A percentile compares a stretch with the other conserved stretches of the same genome.
Evolutionary conservation across 2,329 filamentous ascomycete genomes (phyloP).

Genomic region (Monosporascus cannonballus): DNA sequence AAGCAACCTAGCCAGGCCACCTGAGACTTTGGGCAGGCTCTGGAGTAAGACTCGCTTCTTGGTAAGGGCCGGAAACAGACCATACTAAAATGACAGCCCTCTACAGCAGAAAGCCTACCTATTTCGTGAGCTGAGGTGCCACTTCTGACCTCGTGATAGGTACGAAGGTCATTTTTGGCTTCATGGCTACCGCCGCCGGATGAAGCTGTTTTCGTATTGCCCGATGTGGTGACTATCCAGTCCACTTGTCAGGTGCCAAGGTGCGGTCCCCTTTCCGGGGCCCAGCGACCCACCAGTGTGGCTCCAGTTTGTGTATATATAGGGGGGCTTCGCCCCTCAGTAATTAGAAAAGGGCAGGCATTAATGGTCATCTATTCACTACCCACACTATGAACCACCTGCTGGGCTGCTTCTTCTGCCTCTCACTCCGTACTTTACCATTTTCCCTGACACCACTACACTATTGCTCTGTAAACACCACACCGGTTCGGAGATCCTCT

Average conservation of each 20-base stretch:
- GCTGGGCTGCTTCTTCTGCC: no score
- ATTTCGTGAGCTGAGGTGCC: background rate
- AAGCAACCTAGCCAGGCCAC: background rate
- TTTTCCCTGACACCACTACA: no score
- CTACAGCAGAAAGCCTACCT: background rate
- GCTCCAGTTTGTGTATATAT: no score
- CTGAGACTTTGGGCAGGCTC: background rate
- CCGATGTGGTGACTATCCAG: constrained; percentile 13
- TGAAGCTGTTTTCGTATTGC: background rate
- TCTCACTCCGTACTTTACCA: no score
- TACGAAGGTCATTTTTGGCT: background rate
- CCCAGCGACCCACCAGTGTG: no score
- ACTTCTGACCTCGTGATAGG: background rate
- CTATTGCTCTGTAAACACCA: constrained; percentile 7
- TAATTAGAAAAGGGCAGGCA: no score
- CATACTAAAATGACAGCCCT: background rate
- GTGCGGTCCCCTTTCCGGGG: no score
- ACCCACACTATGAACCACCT: no score
- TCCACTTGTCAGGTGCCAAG: no score
- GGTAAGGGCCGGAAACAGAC: background rate
- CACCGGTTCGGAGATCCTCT: constrained; percentile 6
- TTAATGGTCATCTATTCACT: no score
- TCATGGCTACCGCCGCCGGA: background rate
- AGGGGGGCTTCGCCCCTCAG: no score
- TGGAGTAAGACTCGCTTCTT: background rate